Percentiles rank a stretch among this genome's conserved stretches.
Conservation (phyloP, 208 protist genomes). For the Trypanosoma congolense region DNA sequence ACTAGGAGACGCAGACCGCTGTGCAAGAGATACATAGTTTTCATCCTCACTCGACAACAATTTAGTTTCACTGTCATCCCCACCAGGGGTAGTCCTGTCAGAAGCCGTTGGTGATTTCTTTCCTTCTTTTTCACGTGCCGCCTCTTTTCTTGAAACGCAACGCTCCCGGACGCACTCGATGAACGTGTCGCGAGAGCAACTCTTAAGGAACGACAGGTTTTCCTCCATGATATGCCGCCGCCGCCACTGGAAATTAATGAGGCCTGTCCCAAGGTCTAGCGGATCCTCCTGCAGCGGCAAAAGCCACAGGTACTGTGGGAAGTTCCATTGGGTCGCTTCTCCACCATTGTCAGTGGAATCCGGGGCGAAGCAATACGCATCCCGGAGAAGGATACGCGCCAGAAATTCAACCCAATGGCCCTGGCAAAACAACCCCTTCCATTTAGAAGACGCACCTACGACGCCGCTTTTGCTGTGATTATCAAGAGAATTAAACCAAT, state of each 20-base stretch:
- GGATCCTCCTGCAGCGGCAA: constrained; percentile 64
- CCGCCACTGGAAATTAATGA: constrained; percentile 31
- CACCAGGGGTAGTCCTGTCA: not conserved
- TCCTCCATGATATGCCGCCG: constrained; percentile 41
- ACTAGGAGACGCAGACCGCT: not conserved
- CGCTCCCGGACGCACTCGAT: constrained; percentile 27
- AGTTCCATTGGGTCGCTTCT: not conserved
- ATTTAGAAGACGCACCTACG: constrained; percentile 8
- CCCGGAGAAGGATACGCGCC: constrained; percentile 58
- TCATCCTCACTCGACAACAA: not conserved
- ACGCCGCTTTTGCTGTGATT: too few species aligned
- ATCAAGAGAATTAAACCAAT: constrained; percentile 9
- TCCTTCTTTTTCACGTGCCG: not conserved
- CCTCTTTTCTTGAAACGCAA: constrained; percentile 4
- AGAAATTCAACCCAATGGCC: constrained; percentile 63
- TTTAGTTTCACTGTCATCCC: constrained; percentile 4
- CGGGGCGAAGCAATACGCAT: constrained; percentile 36
- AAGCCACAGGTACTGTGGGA: constrained; percentile 40
- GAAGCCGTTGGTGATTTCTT: not conserved
- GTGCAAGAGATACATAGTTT: not conserved
- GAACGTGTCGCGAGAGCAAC: constrained; percentile 34
- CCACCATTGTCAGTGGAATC: not conserved
- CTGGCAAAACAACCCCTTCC: constrained; percentile 72
- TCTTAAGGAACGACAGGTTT: constrained; percentile 42
- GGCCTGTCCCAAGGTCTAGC: constrained; percentile 33